These are phyloP conservation scores for Helminthosporium solani DNA, from an alignment of 2,329 filamentous ascomycete species.

Conservation along the genomic window DNA sequence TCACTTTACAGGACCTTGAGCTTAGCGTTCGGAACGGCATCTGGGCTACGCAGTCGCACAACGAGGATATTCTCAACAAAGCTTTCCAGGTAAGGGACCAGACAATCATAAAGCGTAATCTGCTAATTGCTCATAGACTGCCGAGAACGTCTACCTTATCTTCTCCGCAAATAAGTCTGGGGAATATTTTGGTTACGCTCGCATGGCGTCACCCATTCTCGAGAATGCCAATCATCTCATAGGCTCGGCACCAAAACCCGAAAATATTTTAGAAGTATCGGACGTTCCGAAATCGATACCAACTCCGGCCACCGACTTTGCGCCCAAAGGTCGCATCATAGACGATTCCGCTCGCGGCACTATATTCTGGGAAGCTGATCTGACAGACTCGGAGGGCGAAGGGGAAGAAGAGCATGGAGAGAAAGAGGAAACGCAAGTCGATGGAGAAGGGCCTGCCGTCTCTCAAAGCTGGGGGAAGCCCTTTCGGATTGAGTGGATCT, in stretches of 20 bases:
- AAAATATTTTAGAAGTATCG: slow-evolving; percentile 54
- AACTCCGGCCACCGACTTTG: slow-evolving; percentile 74
- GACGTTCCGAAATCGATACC: slow-evolving; percentile 78
- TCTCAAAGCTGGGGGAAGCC: slow-evolving; percentile 82
- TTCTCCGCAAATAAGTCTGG: slow-evolving; percentile 98
- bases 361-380: slow-evolving; percentile 91
- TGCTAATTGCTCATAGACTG: slow-evolving; percentile 54
- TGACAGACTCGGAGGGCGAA: slow-evolving; percentile 55
- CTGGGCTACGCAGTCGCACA: slow-evolving; percentile 94
- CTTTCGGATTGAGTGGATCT: slow-evolving; percentile 88
- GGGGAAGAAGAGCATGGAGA: slow-evolving; percentile 51
- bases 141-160: slow-evolving; percentile 84
- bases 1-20: slow-evolving; percentile 88
- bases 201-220: slow-evolving; percentile 82
- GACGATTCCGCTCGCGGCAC: slow-evolving; percentile 92
- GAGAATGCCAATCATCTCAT: slow-evolving; percentile 59
- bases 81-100: slow-evolving; percentile 69
- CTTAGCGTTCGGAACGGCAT: slow-evolving; percentile 82
- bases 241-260: slow-evolving; percentile 61
- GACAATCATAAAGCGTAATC: not conserved
- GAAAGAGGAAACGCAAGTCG: slow-evolving; percentile 31
- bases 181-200: slow-evolving; percentile 93
- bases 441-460: slow-evolving; percentile 41
- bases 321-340: slow-evolving; percentile 82
- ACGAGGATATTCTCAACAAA: slow-evolving; percentile 78